A percentile compares a stretch with the other conserved stretches of the same genome.
These are phyloP conservation scores for Russula virescens DNA, from an alignment of 768 basidiomycete genomes.

Conservation along the genomic window DNA sequence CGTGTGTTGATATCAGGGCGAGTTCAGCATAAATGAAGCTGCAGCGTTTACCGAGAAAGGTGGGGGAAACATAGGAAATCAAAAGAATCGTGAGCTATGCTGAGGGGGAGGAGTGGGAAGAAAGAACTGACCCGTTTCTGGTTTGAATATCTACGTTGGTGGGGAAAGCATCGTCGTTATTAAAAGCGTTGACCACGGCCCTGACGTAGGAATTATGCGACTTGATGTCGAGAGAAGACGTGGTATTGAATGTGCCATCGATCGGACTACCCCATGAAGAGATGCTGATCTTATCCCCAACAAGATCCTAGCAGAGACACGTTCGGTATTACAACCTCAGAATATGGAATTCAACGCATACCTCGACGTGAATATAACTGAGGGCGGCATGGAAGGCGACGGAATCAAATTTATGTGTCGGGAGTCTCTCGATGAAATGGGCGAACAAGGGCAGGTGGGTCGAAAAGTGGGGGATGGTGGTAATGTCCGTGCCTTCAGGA, in stretches of 20 bases:
- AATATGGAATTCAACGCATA: neutral
- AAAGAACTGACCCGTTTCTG: constrained; percentile 11
- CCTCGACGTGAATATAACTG: neutral
- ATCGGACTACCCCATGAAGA: constrained; percentile 9
- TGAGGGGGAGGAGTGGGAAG: too few species aligned
- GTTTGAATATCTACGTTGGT: constrained; percentile 11
- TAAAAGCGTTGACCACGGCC: constrained; percentile 7
- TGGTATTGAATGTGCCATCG: constrained; percentile 11
- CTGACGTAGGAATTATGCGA: constrained; percentile 7
- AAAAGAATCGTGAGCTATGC: too few species aligned
- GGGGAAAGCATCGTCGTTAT: neutral
- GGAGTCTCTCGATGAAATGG: constrained; percentile 2
- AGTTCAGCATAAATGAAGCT: neutral
- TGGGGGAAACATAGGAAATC: neutral
- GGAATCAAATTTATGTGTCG: constrained; percentile 12
- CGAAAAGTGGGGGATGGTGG: too few species aligned
- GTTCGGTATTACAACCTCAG: neutral
- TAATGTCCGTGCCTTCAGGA: too few species aligned
- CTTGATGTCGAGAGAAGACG: neutral
- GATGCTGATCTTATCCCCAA: constrained; percentile 2
- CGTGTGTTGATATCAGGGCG: too few species aligned
- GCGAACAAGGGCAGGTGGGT: constrained; percentile 12
- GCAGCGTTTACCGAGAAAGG: too few species aligned
- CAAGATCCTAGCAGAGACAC: neutral
- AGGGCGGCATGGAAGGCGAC: neutral